Evolutionary conservation across 2,329 filamentous ascomycete species (phyloP), one percentile per base, ranked within the genome.

Genomic region (Cercospora sojina): DNA sequence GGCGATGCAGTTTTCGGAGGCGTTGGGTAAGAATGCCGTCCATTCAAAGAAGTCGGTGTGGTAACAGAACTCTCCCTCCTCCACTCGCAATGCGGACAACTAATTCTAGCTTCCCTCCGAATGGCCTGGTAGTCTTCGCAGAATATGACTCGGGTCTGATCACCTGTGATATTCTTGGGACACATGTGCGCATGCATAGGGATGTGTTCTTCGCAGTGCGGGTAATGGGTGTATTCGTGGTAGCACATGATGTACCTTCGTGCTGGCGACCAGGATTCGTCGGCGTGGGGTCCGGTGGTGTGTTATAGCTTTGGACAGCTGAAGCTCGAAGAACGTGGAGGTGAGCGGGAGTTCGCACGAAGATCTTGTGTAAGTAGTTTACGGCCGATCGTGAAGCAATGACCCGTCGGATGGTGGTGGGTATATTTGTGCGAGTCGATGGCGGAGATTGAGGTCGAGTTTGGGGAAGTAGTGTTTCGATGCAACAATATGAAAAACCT

Each of bases 161-260:
- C 74, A 29, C 74, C 68, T 13, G 62, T 71, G 58, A 73, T 58
- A 66, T 76, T 76, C 66, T 75, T 75, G 2, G 69, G 69, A 57
- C 75, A 76, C 53, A 73, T 69, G 62, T 76, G 73, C 4, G 73
- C 76, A 65, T 76, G 74, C 43, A 77, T 73, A 1, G 74, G 73
- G 5, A 75, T 64, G 62, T 75, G 73, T 20, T 69, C 59, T 16
- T 60, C 65, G 68, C 75, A 76, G 27, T 69, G 65, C 10, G 64
- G 59, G 68, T 72, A 76, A 64, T 77, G 75, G 12, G 75, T 77
- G 70, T 77, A 76, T 57, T 73, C 71, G 71, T 76, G 75, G 69
- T 72, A 75, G 64, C 75, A 76, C 75, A 76, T 76, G 20, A 35
- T 67, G 41, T 56, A 16, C 35, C 29, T n/a, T 41, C 5, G 16